Evolutionary conservation across 202 grass and related monocot genomes (phyloP).

Genomic region (Tripidium arundinaceum): DNA sequence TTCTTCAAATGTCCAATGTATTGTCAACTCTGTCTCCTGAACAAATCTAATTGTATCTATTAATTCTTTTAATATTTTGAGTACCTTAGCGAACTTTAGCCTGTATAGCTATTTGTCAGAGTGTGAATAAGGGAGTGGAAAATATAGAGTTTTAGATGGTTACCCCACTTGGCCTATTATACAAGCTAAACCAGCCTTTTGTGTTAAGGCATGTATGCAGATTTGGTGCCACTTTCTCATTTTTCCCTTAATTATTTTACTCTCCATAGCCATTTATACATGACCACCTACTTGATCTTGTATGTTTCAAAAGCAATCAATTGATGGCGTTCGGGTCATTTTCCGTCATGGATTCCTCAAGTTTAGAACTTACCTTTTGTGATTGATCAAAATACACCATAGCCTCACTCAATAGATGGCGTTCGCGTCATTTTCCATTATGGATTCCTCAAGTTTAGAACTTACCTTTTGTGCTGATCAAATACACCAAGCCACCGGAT

Average conservation of each 20-base stretch:
- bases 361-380: not conserved
- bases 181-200: not conserved
- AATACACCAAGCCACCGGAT: not conserved
- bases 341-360: not conserved
- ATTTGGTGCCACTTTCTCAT: not conserved
- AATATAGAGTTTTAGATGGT: not conserved
- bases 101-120: not conserved
- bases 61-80: not conserved
- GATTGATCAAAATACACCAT: not conserved
- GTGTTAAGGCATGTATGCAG: not conserved
- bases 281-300: not conserved
- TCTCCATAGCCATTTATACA: not conserved
- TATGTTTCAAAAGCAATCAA: not conserved
- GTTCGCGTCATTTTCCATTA: not conserved
- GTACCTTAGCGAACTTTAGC: not conserved
- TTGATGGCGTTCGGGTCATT: not conserved
- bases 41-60: not conserved
- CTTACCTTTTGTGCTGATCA: not conserved
- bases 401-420: not conserved
- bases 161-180: not conserved
- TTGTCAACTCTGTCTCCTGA: not conserved
- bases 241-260: not conserved
- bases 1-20: not conserved
- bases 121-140: not conserved
- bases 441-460: not conserved